Evolutionary conservation across 1,284 basidiomycete species (phyloP).

Genomic region (Cryptococcus wingfieldii): DNA sequence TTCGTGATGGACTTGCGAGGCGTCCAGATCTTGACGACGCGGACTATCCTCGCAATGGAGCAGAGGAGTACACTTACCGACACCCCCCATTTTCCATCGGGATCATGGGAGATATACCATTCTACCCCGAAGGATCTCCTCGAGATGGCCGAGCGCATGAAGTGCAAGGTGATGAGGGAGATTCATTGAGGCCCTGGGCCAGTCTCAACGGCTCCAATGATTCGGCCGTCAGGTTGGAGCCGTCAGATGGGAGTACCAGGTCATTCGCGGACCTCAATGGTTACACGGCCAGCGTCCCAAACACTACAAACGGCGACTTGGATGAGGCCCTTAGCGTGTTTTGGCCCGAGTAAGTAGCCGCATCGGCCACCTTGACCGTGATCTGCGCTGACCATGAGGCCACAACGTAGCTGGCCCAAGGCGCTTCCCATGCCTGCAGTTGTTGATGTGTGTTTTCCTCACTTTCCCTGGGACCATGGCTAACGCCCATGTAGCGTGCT

Average conservation of each 20-base stretch:
- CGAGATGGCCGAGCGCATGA: too few species aligned
- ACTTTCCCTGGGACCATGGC: background rate
- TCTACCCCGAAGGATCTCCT: background rate
- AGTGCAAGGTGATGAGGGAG: too few species aligned
- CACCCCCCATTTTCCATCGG: background rate
- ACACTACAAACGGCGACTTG: too few species aligned
- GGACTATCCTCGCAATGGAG: background rate
- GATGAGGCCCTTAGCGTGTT: conserved; percentile 13
- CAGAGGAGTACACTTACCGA: background rate
- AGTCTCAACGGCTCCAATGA: too few species aligned
- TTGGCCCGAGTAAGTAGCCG: conserved; percentile 29
- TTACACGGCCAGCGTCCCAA: too few species aligned
- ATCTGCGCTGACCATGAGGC: background rate
- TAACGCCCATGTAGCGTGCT: conserved; percentile 21
- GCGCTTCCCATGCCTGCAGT: conserved; percentile 33
- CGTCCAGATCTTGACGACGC: background rate
- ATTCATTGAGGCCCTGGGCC: too few species aligned
- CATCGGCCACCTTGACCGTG: background rate
- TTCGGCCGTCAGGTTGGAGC: background rate
- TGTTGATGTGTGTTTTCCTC: conserved; percentile 24
- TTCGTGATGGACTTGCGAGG: too few species aligned
- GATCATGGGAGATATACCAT: background rate
- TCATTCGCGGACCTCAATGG: background rate
- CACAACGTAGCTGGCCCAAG: conserved; percentile 28
- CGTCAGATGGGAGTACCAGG: background rate